Evolutionary conservation across 2,329 filamentous ascomycete species (phyloP).

Genomic region (Pezicula carpinea): DNA sequence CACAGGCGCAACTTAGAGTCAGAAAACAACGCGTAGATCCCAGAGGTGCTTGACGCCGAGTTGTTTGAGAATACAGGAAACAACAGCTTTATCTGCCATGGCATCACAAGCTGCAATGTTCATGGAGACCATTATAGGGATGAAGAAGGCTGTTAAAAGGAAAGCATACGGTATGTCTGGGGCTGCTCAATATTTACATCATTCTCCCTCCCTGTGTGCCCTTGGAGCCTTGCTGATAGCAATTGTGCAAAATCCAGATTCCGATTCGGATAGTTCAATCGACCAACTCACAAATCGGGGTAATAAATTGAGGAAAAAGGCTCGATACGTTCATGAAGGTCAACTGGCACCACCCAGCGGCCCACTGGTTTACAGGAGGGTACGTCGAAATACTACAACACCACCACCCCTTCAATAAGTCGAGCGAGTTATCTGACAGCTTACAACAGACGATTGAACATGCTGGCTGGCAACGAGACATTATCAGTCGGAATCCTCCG

Average conservation of each 20-base stretch:
- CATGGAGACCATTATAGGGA: slow-evolving; percentile 61
- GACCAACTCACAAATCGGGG: slow-evolving; percentile 68
- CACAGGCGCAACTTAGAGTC: too few relatives aligned
- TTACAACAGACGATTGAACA: slow-evolving; percentile 62
- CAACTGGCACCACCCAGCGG: slow-evolving; percentile 63
- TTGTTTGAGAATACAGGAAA: too few relatives aligned
- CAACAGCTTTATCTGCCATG: slow-evolving; percentile 35
- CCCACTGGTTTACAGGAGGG: slow-evolving; percentile 67
- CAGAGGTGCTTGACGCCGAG: too few relatives aligned
- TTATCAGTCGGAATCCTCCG: slow-evolving; percentile 69
- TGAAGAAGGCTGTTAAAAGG: slow-evolving; percentile 64
- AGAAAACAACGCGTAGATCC: too few relatives aligned
- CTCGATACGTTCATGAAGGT: slow-evolving; percentile 66
- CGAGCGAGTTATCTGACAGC: slow-evolving; percentile 2
- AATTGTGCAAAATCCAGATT: slow-evolving; percentile 46
- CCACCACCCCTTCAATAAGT: slow-evolving; percentile 20
- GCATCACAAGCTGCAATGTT: slow-evolving; percentile 57
- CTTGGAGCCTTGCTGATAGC: slow-evolving; percentile 21
- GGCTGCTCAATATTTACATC: background rate
- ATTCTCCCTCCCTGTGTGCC: slow-evolving; percentile 13
- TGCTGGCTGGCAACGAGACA: slow-evolving; percentile 66
- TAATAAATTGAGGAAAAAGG: slow-evolving; percentile 73
- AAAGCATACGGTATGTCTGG: slow-evolving; percentile 51
- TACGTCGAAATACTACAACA: slow-evolving; percentile 30
- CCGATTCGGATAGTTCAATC: slow-evolving; percentile 72